Percentiles rank a stretch among this genome's conserved stretches.
Evolutionary conservation across 108 stramenopile species (phyloP).

Genomic region (Nitzschia palea): DNA sequence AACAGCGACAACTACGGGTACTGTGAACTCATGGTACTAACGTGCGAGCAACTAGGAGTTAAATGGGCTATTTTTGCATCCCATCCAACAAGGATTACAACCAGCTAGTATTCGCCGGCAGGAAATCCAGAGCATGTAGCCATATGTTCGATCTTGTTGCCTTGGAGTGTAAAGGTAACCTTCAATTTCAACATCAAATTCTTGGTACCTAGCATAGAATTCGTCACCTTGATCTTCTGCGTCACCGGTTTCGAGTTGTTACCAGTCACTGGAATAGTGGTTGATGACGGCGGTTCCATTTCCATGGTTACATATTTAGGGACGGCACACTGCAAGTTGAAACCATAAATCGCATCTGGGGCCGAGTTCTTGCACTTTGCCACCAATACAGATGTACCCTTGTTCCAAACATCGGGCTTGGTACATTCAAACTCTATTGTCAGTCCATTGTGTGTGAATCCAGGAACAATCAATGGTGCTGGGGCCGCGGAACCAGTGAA

Average conservation of each 20-base stretch:
- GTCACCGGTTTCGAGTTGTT: conserved; percentile 75
- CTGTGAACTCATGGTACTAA: no score
- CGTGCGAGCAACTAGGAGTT: no score
- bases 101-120: conserved; percentile 62
- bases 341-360: conserved; percentile 71
- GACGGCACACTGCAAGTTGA: conserved; percentile 94
- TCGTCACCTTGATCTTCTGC: conserved; percentile 89
- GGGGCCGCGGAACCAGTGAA: conserved; percentile 29
- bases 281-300: conserved; percentile 93
- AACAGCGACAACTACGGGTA: no score
- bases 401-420: conserved; percentile 83
- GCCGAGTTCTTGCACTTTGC: conserved; percentile 88
- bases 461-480: conserved; percentile 54
- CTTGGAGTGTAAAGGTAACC: conserved; percentile 87
- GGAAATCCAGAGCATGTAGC: conserved; percentile 87
- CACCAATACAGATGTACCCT: conserved; percentile 67
- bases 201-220: conserved; percentile 90
- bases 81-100: no score
- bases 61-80: no score
- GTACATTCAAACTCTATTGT: conserved; percentile 84
- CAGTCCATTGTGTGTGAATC: conserved; percentile 71
- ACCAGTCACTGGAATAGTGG: conserved; percentile 75
- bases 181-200: conserved; percentile 96
- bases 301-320: conserved; percentile 96
- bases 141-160: conserved; percentile 86